phyloP scores from a whole-genome alignment of 1,139 yeast species.

The Candida neerlandica region DNA sequence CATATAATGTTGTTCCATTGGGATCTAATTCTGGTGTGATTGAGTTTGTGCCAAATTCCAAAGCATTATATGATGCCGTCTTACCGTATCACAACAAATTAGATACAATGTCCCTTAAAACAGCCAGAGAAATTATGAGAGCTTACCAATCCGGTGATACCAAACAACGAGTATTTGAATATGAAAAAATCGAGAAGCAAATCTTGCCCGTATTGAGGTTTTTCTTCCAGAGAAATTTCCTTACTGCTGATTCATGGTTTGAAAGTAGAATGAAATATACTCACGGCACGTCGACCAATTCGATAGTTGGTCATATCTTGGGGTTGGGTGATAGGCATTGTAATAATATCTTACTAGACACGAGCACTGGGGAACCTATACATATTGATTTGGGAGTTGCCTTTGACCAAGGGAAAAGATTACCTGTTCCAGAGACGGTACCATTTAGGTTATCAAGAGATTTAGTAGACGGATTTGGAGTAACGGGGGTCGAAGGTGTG shows the following conservation, averaged over 20 bases:
- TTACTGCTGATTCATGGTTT: constrained; percentile 75
- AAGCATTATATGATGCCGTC: constrained; percentile 69
- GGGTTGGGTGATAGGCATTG: constrained; percentile 97
- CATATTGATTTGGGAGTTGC: constrained; percentile 97
- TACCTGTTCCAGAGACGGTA: constrained; percentile 89
- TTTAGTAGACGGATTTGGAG: constrained; percentile 89
- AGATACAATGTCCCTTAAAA: constrained; percentile 47
- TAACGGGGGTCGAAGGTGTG: constrained; percentile 76
- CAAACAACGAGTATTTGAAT: constrained; percentile 52
- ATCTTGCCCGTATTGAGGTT: constrained; percentile 68
- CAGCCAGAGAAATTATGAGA: constrained; percentile 70
- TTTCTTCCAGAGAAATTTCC: constrained; percentile 72
- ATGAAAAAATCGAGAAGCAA: constrained; percentile 47
- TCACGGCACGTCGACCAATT: constrained; percentile 80
- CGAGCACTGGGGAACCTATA: constrained; percentile 80
- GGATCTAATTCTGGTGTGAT: constrained; percentile 88
- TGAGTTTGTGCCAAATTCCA: constrained; percentile 83
- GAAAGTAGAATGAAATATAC: constrained; percentile 64
- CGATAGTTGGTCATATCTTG: constrained; percentile 82
- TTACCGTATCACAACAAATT: constrained; percentile 54
- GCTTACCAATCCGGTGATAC: constrained; percentile 51
- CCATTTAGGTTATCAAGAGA: constrained; percentile 93
- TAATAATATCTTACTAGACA: constrained; percentile 84
- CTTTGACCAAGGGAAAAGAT: constrained; percentile 83
- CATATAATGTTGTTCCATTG: constrained; percentile 88